Base-by-base conservation (phyloP, 2,329 filamentous ascomycete genomes). In the Colletotrichum acutatum region DNA sequence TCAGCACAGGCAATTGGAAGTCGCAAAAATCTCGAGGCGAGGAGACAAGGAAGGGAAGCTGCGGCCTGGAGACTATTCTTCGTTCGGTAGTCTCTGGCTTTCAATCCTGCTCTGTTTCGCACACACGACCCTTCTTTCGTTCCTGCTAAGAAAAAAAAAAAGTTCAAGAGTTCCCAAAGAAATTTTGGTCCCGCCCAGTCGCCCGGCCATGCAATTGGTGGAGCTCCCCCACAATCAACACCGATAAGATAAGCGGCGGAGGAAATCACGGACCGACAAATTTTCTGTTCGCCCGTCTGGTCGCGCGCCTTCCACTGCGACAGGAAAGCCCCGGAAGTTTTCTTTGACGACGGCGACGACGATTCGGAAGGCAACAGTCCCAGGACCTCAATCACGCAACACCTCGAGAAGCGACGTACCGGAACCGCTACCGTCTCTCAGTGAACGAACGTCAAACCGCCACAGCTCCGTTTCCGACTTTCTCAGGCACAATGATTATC, bases 401-500 rank as follows among this genome's bases (percentile, higher is more conserved):
- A 53, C 11, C 42, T 37, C 22, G 34, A 66, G 24, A 61, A 32
- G 26, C 28, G 42, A 54, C 30, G 19, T 19, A 53, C 42, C 26
- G 14, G 28, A 54, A 26, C 26, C 28, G 28, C 16, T 5, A 28
- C 62, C 16, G 9, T 14, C 30, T 49, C n/a, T 34, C 9, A 32
- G 12, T 30, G 34, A 58, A 14, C 32, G 5, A 11, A 49, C 22
- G 19, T 53, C 22, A 2, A 5, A 6, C 49, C 32, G 46, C 24
- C 14, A 24, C 9, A 57, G 2, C 24, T 26, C 14, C 46, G 1
- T 37, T 12, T 28, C 30, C 32, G n/a, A 63, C 9, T 8, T 37
- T 34, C 12, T 24, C 46, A 28, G 75, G 77, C 86, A 93, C 85
- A 70, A 99, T 99, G 97, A 99, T 99, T 85, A 98, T 99, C 78